Evolutionary conservation across 805 yeast genomes (phyloP).

Genomic region (Cyberlindnera americana): DNA sequence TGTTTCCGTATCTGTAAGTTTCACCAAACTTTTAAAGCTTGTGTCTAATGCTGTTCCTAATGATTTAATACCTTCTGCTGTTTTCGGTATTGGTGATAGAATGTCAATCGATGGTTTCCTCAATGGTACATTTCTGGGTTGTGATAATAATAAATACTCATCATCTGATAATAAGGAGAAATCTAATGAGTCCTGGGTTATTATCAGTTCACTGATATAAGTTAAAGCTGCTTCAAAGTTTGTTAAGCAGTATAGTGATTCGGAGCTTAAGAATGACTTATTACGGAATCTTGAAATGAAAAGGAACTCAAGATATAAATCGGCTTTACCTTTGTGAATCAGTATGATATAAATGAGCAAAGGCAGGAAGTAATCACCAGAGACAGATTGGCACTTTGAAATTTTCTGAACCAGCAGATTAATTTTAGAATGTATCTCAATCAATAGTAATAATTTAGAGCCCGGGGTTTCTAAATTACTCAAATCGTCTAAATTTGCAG

Average conservation of each 20-base stretch:
- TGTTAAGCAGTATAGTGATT: constrained; percentile 25
- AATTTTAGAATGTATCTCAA: constrained; percentile 18
- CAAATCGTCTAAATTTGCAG: constrained; percentile 9
- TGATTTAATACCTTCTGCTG: constrained; percentile 4
- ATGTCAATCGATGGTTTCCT: constrained; percentile 6
- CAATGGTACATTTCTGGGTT: constrained; percentile 3
- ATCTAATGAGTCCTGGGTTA: constrained; percentile 13
- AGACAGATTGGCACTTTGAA: constrained; percentile 2
- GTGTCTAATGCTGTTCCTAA: constrained; percentile 16
- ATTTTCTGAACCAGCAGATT: constrained; percentile 11
- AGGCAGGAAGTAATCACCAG: constrained; percentile 26
- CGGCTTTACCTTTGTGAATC: constrained; percentile 11
- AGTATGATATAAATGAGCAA: constrained; percentile 23
- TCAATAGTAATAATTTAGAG: constrained; percentile 15
- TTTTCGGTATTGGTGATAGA: constrained; percentile 5
- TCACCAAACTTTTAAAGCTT: constrained; percentile 14
- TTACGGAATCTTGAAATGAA: constrained; percentile 26
- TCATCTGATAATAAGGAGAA: constrained; percentile 11
- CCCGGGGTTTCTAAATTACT: constrained; percentile 13
- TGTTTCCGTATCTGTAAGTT: constrained; percentile 5
- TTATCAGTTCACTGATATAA: constrained; percentile 15
- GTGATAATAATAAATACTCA: constrained; percentile 13
- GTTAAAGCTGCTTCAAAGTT: constrained; percentile 27
- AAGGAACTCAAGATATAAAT: constrained; percentile 21
- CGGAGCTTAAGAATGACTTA: constrained; percentile 12